phyloP scores from a whole-genome alignment of 768 basidiomycete genomes.

The Hericium erinaceus region DNA sequence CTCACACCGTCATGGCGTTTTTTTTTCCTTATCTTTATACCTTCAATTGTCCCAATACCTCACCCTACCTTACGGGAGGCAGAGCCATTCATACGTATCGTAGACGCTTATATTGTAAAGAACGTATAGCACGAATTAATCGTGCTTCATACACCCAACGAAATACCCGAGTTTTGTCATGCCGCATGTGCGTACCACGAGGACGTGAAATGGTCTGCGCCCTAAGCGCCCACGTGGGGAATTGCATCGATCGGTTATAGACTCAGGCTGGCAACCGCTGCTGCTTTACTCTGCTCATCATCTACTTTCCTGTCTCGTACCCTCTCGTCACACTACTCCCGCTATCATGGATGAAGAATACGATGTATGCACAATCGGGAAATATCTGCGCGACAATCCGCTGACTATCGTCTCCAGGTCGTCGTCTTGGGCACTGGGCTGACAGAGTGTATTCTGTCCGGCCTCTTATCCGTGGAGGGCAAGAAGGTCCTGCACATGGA shows the following conservation, averaged over 20 bases:
- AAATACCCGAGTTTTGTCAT: not conserved
- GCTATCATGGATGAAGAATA: conserved; percentile 95
- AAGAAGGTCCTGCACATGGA: conserved; percentile 99
- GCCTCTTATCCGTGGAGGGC: conserved; percentile 96
- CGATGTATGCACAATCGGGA: conserved; percentile 50
- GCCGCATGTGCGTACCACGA: not conserved
- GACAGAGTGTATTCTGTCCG: conserved; percentile 97
- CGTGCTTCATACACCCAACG: no score
- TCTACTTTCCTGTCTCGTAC: conserved; percentile 18
- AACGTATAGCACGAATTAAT: no score
- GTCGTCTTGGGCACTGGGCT: conserved; percentile 93
- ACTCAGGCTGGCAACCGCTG: not conserved
- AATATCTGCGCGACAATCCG: conserved; percentile 1
- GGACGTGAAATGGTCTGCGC: not conserved
- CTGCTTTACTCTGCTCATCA: conserved; percentile 7
- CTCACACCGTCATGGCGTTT: no score
- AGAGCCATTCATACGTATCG: no score
- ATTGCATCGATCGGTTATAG: not conserved
- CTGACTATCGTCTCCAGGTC: conserved; percentile 37
- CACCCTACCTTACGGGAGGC: no score
- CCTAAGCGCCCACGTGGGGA: not conserved
- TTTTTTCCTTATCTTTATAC: no score
- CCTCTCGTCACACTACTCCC: conserved; percentile 16
- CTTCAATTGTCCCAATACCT: no score
- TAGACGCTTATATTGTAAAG: no score